Evolutionary conservation across 1,284 basidiomycete genomes (phyloP).

Genomic region (Entoloma clypeatum): DNA sequence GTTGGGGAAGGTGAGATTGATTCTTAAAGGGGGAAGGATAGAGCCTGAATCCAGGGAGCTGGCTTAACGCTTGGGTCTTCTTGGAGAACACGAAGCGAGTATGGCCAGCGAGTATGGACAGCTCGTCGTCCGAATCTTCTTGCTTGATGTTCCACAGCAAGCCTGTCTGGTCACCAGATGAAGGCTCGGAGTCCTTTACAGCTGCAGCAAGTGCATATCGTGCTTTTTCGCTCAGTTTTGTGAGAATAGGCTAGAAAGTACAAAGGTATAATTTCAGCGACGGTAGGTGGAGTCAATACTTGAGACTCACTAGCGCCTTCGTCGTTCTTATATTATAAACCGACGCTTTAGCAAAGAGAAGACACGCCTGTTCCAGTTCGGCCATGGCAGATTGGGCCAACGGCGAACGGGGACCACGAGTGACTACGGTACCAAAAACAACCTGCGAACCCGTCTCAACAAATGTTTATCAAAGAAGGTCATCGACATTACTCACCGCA

Average conservation of each 20-base stretch:
- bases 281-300: background rate
- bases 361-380: conserved; percentile 58
- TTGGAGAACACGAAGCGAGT: conserved; percentile 49
- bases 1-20: conserved; percentile 1
- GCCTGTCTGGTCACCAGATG: conserved; percentile 32
- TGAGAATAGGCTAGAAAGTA: conserved; percentile 45
- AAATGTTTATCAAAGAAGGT: conserved; percentile 7
- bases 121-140: conserved; percentile 49
- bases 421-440: conserved; percentile 65
- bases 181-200: conserved; percentile 30
- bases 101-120: conserved; percentile 58
- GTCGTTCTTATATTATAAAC: conserved; percentile 51
- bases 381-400: conserved; percentile 55
- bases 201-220: conserved; percentile 40
- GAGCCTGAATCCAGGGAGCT: conserved; percentile 9
- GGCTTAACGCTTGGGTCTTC: conserved; percentile 16
- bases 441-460: conserved; percentile 38
- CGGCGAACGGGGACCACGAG: conserved; percentile 56
- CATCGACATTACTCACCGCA: conserved; percentile 40
- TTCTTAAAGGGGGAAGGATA: conserved; percentile 9
- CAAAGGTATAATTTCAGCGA: background rate
- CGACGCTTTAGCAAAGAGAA: conserved; percentile 55
- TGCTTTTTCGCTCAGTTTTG: conserved; percentile 54
- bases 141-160: conserved; percentile 43
- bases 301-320: conserved; percentile 52